Conservation (phyloP, 495 filamentous ascomycete genomes). For the Penicillium flavigenum region DNA sequence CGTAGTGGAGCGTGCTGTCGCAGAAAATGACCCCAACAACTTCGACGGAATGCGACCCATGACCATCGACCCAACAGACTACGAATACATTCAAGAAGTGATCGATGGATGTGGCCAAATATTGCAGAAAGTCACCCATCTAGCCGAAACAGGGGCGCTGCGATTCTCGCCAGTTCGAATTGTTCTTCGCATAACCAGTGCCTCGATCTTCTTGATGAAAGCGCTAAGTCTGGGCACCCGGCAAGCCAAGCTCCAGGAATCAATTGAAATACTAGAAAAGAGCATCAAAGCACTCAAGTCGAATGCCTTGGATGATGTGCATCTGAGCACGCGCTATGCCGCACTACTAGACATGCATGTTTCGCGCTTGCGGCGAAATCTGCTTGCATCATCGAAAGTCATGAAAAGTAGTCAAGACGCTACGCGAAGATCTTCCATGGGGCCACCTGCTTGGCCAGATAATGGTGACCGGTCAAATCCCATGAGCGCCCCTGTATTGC, state of each 20-base stretch:
- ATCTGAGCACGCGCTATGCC: slow-evolving; percentile 53
- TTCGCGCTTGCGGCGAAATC: slow-evolving; percentile 43
- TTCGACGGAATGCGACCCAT: slow-evolving; percentile 41
- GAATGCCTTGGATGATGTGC: slow-evolving; percentile 53
- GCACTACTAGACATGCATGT: slow-evolving; percentile 51
- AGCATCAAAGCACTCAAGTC: slow-evolving; percentile 49
- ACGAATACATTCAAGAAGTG: slow-evolving; percentile 57
- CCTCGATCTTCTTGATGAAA: slow-evolving; percentile 56
- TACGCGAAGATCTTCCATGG: slow-evolving; percentile 34
- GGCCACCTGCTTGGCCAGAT: slow-evolving; percentile 32
- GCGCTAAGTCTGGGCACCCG: slow-evolving; percentile 51
- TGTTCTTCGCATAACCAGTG: slow-evolving; percentile 51
- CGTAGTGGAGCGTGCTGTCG: slow-evolving; percentile 46
- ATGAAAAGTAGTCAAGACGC: slow-evolving; percentile 27
- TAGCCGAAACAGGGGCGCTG: slow-evolving; percentile 42
- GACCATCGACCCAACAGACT: slow-evolving; percentile 54
- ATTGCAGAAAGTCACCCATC: slow-evolving; percentile 45
- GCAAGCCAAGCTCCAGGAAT: slow-evolving; percentile 48
- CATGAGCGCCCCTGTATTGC: slow-evolving; percentile 25
- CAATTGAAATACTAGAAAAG: slow-evolving; percentile 48
- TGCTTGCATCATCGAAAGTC: slow-evolving; percentile 39
- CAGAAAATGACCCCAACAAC: slow-evolving; percentile 41
- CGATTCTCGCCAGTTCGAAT: slow-evolving; percentile 54
- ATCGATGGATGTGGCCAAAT: slow-evolving; percentile 55
- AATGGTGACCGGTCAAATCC: slow-evolving; percentile 23